Conservation (phyloP, 352 stramenopile genomes). For the Globisporangium uncinulatum region DNA sequence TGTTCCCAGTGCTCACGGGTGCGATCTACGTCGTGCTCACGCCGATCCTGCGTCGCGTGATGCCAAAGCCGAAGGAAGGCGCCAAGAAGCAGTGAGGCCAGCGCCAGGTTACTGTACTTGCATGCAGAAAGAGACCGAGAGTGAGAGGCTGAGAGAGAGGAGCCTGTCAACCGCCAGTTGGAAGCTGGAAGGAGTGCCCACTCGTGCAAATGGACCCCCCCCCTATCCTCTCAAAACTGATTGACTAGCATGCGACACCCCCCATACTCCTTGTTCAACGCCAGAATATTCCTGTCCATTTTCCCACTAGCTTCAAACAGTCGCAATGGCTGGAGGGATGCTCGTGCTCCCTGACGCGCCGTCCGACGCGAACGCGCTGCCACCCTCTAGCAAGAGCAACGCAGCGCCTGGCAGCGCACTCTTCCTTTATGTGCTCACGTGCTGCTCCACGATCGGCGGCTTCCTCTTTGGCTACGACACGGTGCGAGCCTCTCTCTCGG, state of each 20-base stretch:
- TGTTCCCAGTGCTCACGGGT: constrained; percentile 55
- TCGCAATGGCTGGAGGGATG: no score
- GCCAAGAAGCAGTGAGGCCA: constrained; percentile 21
- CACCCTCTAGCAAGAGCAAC: background rate
- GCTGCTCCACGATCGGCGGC: constrained; percentile 64
- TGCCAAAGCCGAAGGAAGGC: constrained; percentile 44
- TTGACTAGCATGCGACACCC: no score
- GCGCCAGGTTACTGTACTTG: no score
- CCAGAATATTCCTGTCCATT: no score
- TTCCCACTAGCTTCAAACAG: no score
- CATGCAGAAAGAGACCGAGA: no score
- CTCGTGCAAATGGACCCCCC: background rate
- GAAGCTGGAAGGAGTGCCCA: no score
- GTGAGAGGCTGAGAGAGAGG: no score
- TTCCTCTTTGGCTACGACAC: constrained; percentile 85
- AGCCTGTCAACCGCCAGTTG: no score
- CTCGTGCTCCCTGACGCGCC: no score
- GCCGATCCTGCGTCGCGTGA: constrained; percentile 55
- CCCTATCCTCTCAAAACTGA: no score
- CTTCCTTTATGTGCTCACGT: constrained; percentile 57
- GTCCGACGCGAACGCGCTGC: background rate
- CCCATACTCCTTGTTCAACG: no score
- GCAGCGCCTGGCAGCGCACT: constrained; percentile 9
- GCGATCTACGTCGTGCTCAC: constrained; percentile 61
- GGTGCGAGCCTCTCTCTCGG: constrained; percentile 11